These are phyloP conservation scores for Gillenia trifoliata DNA, from an alignment of 306 rosid species.

Conservation along the genomic window DNA sequence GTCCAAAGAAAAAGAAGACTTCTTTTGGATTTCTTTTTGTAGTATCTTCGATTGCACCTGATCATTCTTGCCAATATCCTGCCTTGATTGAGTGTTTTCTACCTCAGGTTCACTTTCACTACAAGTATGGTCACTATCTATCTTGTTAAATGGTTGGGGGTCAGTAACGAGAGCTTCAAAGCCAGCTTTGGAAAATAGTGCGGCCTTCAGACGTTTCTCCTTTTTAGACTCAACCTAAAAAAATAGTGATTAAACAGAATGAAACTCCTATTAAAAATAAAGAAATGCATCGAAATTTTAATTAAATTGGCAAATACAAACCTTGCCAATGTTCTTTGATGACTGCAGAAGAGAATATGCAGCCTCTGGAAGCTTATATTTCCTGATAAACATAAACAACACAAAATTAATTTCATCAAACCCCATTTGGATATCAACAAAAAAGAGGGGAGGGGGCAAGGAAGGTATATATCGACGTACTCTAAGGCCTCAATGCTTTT, in stretches of 20 bases:
- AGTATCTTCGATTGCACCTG: conserved; percentile 17
- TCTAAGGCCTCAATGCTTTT: conserved; percentile 60
- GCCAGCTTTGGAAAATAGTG: conserved; percentile 55
- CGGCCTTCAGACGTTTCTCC: conserved; percentile 58
- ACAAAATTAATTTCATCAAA: conserved; percentile 6
- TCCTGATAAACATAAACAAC: conserved; percentile 36
- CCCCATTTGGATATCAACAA: not conserved
- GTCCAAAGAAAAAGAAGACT: conserved; percentile 21
- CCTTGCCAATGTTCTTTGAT: conserved; percentile 60
- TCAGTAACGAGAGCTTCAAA: conserved; percentile 34
- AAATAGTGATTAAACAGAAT: not conserved
- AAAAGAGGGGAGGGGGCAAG: not conserved
- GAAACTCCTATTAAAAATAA: not conserved
- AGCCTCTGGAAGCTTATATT: conserved; percentile 61
- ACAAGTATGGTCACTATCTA: conserved; percentile 1
- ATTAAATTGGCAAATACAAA: conserved; percentile 29
- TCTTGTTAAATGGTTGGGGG: conserved; percentile 19
- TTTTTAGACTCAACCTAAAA: conserved; percentile 60
- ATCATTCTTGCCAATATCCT: conserved; percentile 27
- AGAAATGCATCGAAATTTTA: conserved; percentile 7
- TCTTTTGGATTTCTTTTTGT: conserved; percentile 20
- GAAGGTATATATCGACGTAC: conserved; percentile 31
- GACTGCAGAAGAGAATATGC: conserved; percentile 71
- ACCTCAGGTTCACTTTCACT: conserved; percentile 32
- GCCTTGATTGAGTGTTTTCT: conserved; percentile 23